Base-by-base conservation (phyloP, 768 basidiomycete species). In the Lanmaoa rubissima region DNA sequence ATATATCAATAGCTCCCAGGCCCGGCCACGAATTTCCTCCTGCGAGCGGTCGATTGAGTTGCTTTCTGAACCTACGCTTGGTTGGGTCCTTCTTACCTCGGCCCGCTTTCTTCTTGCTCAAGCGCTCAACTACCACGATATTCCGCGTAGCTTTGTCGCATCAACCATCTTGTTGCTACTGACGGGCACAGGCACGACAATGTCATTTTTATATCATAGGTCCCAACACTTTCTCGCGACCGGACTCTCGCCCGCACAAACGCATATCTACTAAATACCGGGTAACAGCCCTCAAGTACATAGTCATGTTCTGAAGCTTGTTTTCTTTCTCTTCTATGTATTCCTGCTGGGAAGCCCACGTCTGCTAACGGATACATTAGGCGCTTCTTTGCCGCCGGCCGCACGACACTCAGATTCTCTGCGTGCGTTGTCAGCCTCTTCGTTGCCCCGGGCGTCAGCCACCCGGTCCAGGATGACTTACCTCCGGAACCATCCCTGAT, bases 351-450 rank as follows among this genome's bases (percentile, higher is more conserved):
- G 28, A 28, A 28, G 28, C 28, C 28, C 28, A 3, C 6, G 4
- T 28, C 28, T 28, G 26, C 26, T 26, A 26, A 26, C 26, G n/a
- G n/a, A n/a, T 26, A 28, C 28, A 28, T 28, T 28, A 28, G 6
- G 28, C 28, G 28, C 6, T 28, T 28, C 4, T 28, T 36, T 36
- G 13, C 35, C 12, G 13, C 35, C 35, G 14, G 35, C 35, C 28
- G 4, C 31, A 16, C 19, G 41, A 24, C 21, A 24, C 21, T 2
- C 21, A 2, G 21, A 24, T 24, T 24, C 21, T 24, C 21, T 24
- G 21, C 21, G 21, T 42, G 24, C 12, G 7, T 13, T 19, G 62
- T 60, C 59, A 65, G 53, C 63, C 63, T 28, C 28, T 4, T 36
- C 58, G 49, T 24, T 38, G 24, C 21, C 41, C 21, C 24, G 3